phyloP scores from a whole-genome alignment of 768 basidiomycete genomes.

The Vishniacozyma victoriae region DNA sequence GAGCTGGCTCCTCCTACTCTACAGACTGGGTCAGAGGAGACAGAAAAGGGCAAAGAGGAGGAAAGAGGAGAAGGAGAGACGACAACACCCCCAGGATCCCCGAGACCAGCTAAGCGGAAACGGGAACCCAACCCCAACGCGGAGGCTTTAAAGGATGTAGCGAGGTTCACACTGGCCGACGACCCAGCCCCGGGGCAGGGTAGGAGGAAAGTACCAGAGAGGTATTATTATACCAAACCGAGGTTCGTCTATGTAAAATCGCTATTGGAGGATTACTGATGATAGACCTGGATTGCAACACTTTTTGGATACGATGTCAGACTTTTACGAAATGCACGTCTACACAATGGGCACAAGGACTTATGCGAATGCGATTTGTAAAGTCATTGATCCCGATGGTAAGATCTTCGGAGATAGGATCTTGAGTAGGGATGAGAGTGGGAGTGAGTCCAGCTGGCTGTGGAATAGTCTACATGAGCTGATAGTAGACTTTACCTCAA shows the following conservation, averaged over 20 bases:
- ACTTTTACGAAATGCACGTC: slow-evolving; percentile 96
- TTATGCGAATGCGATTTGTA: slow-evolving; percentile 92
- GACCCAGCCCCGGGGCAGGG: slow-evolving; percentile 55
- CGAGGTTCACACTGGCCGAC: slow-evolving; percentile 78
- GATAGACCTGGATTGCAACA: slow-evolving; percentile 73
- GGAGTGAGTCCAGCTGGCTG: slow-evolving; percentile 61
- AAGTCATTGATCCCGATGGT: slow-evolving; percentile 83
- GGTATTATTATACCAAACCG: slow-evolving; percentile 97
- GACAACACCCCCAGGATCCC: slow-evolving; percentile 10
- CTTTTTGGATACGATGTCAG: slow-evolving; percentile 66
- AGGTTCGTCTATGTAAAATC: slow-evolving; percentile 57
- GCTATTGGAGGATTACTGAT: neutral
- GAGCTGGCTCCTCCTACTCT: neutral
- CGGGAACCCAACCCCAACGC: slow-evolving; percentile 73
- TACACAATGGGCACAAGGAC: slow-evolving; percentile 99
- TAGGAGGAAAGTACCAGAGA: slow-evolving; percentile 55
- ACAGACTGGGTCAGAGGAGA: neutral
- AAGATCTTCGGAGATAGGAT: slow-evolving; percentile 80
- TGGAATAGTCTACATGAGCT: neutral
- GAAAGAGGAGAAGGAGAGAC: neutral
- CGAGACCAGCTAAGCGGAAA: neutral
- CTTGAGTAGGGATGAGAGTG: slow-evolving; percentile 89
- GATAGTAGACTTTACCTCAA: slow-evolving; percentile 65
- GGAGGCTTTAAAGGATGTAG: slow-evolving; percentile 83
- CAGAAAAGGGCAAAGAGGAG: slow-evolving; percentile 21